Base-by-base conservation (phyloP, 2,329 filamentous ascomycete genomes). In the Arthrinium phaeospermum region DNA sequence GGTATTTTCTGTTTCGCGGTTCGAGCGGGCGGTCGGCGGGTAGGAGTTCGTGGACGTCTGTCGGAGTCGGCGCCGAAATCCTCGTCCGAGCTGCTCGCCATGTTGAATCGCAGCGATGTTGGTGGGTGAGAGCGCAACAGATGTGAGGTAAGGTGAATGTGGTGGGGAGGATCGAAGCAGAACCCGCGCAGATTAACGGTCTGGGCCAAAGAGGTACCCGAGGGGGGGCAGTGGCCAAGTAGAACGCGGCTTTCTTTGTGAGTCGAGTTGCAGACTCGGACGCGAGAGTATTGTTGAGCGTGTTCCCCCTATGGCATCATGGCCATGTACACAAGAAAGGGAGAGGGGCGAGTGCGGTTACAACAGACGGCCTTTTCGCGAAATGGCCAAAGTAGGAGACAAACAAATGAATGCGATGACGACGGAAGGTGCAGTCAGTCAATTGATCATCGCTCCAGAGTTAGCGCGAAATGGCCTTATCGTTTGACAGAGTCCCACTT, bases 1-100 rank as follows among this genome's bases (percentile, higher is more conserved):
- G 79, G 78, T 16, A 75, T 74, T 72, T 79, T 80, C 68, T 75
- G 74, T 71, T 80, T 81, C 7, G 79, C 79, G 27, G 73, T 77
- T 51, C 79, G 79, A 14, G 72, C 72, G 34, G 78, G 79, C 68
- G 77, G 72, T 51, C 73, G 74, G 61, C 79, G 79, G n/a, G 76
- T 73, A 64, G 75, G 74, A 64, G 74, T 71, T 22, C 74, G 75
- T 22, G 73, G 51, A 14, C 34, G 67, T 46, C 24, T 44, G 47
- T 51, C 68, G 41, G 67, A 68, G 19, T 47, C 67, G 16, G 67
- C 73, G 46, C 71, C 74, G 37, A 64, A 75, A 68, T 77, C 70
- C 51, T 64, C 68, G 64, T 70, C 70, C 4, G 46, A 51, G 49
- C 49, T 53, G 13, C 47, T 71, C 51, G 71, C 70, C 72, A 73